A percentile compares a stretch with the other conserved stretches of the same genome.
These are phyloP conservation scores for Phytophthora sansomeana DNA, from an alignment of 352 stramenopile genomes.

Conservation along the genomic window DNA sequence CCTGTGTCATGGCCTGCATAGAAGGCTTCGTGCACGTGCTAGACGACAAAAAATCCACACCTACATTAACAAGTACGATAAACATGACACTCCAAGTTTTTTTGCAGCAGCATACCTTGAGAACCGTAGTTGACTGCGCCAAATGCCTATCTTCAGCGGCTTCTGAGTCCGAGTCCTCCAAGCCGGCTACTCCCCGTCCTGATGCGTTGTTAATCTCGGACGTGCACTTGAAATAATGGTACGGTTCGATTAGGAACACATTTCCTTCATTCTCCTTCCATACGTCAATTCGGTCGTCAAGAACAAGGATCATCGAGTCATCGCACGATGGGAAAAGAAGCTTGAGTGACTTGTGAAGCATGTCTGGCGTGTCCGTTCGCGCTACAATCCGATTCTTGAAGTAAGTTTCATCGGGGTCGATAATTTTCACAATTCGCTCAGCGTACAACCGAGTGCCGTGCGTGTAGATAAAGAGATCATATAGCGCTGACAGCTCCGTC, in stretches of 20 bases:
- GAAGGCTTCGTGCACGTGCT: constrained; percentile 71
- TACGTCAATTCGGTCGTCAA: constrained; percentile 88
- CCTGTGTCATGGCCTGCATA: constrained; percentile 58
- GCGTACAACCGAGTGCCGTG: constrained; percentile 95
- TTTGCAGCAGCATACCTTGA: constrained; percentile 48
- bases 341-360: constrained; percentile 90
- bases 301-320: constrained; percentile 89
- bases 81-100: background rate
- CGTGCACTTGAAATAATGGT: constrained; percentile 84
- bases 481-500: constrained; percentile 76
- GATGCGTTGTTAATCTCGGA: constrained; percentile 89
- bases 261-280: constrained; percentile 91
- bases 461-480: constrained; percentile 97
- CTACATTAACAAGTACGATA: constrained; percentile 1
- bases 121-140: constrained; percentile 56
- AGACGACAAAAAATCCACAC: constrained; percentile 1
- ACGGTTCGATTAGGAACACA: constrained; percentile 88
- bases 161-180: constrained; percentile 47
- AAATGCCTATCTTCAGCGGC: constrained; percentile 57
- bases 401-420: constrained; percentile 83
- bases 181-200: constrained; percentile 50
- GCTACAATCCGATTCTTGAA: constrained; percentile 91
- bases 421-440: constrained; percentile 94
- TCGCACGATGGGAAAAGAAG: constrained; percentile 87
- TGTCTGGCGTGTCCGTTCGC: constrained; percentile 86